Evolutionary conservation across 2,329 filamentous ascomycete species (phyloP).

Genomic region (Leptodontidium sp.): DNA sequence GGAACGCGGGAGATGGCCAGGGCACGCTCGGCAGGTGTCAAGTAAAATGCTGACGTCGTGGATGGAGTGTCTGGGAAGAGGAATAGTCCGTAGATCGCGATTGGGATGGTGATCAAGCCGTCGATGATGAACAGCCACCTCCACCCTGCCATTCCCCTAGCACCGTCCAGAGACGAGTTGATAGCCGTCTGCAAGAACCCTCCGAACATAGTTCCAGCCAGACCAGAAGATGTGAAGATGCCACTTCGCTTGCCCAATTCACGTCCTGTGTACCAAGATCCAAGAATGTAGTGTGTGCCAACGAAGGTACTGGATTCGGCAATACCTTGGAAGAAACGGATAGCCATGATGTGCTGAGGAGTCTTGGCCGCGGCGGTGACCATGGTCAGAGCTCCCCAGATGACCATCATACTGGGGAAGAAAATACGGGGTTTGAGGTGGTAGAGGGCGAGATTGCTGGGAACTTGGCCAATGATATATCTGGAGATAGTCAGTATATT

Average conservation of each 20-base stretch:
- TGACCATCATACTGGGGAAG: constrained; percentile 69
- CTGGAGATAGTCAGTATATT: constrained; percentile 37
- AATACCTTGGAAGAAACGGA: constrained; percentile 64
- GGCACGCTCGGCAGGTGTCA: constrained; percentile 50
- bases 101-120: constrained; percentile 62
- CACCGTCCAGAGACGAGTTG: constrained; percentile 46
- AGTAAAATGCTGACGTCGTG: constrained; percentile 53
- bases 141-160: constrained; percentile 59
- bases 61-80: constrained; percentile 55
- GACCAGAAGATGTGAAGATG: constrained; percentile 66
- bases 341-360: constrained; percentile 65
- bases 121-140: constrained; percentile 62
- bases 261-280: constrained; percentile 67
- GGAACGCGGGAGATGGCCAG: constrained; percentile 56
- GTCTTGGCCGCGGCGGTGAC: constrained; percentile 60
- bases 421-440: constrained; percentile 69
- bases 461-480: constrained; percentile 65
- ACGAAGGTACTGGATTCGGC: constrained; percentile 65
- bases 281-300: constrained; percentile 66
- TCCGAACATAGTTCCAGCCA: constrained; percentile 68
- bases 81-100: constrained; percentile 62
- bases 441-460: constrained; percentile 68
- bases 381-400: constrained; percentile 72
- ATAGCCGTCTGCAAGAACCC: constrained; percentile 65
- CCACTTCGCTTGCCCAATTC: constrained; percentile 69